phyloP scores from a whole-genome alignment of 2,329 filamentous ascomycete genomes.

The Colletotrichum higginsianum region DNA sequence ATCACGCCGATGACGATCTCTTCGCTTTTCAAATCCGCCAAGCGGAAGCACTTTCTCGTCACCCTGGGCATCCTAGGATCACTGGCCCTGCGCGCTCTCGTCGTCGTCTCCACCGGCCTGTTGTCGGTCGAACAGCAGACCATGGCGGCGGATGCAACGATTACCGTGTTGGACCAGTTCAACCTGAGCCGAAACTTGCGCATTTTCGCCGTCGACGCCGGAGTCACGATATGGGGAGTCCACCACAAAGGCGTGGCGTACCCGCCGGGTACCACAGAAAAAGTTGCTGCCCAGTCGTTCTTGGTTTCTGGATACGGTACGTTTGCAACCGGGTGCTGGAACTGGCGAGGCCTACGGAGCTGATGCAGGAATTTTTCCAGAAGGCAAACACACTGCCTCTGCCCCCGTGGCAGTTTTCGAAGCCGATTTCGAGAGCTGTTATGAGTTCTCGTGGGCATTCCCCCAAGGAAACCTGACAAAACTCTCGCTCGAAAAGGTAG shows the following conservation, averaged over 20 bases:
- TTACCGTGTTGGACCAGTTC: conserved; percentile 1
- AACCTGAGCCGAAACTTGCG: background rate
- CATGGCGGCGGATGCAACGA: background rate
- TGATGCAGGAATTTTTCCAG: background rate
- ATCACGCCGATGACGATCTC: background rate
- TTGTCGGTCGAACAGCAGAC: background rate
- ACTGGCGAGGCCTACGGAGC: background rate
- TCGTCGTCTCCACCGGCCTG: conserved; percentile 18
- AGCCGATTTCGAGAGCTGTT: background rate
- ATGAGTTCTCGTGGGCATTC: background rate
- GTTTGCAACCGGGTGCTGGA: background rate
- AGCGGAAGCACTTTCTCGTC: conserved; percentile 4
- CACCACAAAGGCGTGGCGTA: background rate
- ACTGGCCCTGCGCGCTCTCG: background rate
- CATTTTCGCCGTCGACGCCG: background rate
- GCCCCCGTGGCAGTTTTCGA: conserved; percentile 6
- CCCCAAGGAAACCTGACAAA: background rate
- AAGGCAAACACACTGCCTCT: background rate
- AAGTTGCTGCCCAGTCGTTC: background rate
- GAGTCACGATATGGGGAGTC: background rate
- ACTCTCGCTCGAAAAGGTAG: background rate
- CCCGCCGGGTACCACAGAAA: background rate
- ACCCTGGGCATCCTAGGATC: conserved; percentile 1
- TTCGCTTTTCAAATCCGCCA: background rate
- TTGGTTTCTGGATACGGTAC: background rate